A percentile compares a stretch with the other conserved stretches of the same genome.
These are phyloP conservation scores for Heritiera littoralis DNA, from an alignment of 345 rosid genomes.

Conservation along the genomic window DNA sequence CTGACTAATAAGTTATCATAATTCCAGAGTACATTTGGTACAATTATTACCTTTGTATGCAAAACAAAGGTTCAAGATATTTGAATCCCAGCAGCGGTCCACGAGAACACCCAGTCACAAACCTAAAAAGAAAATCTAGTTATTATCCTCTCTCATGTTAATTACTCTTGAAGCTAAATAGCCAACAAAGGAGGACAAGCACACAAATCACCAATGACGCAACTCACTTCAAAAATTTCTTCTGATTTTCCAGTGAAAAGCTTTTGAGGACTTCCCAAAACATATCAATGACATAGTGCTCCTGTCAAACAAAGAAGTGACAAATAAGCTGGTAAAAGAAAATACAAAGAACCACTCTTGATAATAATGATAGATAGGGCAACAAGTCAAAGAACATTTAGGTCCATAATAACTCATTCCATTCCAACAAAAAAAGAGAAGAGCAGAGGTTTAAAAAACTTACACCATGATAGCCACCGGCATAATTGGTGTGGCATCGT, in stretches of 20 bases:
- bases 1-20: constrained; percentile 13
- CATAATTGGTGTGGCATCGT: constrained; percentile 70
- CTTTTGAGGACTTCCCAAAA: constrained; percentile 94
- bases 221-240: constrained; percentile 90
- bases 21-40: constrained; percentile 22
- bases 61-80: constrained; percentile 85
- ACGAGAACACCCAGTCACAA: constrained; percentile 97
- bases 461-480: constrained; percentile 89
- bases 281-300: constrained; percentile 90
- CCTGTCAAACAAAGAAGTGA: constrained; percentile 48
- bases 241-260: constrained; percentile 78
- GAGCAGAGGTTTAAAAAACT: constrained; percentile 29
- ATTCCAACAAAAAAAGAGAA: constrained; percentile 11
- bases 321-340: constrained; percentile 11
- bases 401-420: not conserved
- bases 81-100: constrained; percentile 95
- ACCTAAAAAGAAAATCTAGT: constrained; percentile 45
- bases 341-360: not conserved
- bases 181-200: not conserved
- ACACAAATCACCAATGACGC: constrained; percentile 15
- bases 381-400: not conserved
- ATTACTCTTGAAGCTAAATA: constrained; percentile 7
- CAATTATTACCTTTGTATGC: constrained; percentile 79
- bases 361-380: not conserved
- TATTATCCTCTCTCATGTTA: constrained; percentile 18